Evolutionary conservation across 768 basidiomycete species (phyloP).

Genomic region (Rickenella mellea): DNA sequence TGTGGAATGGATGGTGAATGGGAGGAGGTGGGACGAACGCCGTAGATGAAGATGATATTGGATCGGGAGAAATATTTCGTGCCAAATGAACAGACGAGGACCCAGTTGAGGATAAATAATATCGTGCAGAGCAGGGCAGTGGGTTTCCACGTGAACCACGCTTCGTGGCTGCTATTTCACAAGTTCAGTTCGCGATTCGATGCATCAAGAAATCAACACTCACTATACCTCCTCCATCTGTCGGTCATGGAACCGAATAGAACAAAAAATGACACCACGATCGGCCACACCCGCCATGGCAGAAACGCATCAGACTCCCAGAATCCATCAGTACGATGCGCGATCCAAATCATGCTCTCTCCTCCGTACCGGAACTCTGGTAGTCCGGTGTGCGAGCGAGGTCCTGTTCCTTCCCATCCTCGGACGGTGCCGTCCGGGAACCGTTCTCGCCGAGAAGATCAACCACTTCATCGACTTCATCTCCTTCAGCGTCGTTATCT

Average conservation of each 20-base stretch:
- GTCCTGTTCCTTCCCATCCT: not conserved
- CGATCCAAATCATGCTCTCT: not conserved
- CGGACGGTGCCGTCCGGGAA: not conserved
- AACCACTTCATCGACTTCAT: conserved; percentile 7
- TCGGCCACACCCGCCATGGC: conserved; percentile 5
- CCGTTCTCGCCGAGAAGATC: conserved; percentile 1
- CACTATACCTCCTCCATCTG: conserved; percentile 3
- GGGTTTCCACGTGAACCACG: conserved; percentile 6
- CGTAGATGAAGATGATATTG: conserved; percentile 12
- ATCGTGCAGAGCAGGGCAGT: conserved; percentile 10
- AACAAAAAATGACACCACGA: conserved; percentile 3
- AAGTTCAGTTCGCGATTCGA: not conserved
- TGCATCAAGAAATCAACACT: not conserved
- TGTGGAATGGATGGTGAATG: conserved; percentile 1
- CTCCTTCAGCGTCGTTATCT: not conserved
- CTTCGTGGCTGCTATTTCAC: conserved; percentile 2
- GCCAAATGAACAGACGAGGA: conserved; percentile 7
- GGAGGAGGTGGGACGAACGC: conserved; percentile 1
- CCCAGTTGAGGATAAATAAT: conserved; percentile 18
- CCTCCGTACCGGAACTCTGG: not conserved
- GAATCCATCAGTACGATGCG: too few relatives aligned
- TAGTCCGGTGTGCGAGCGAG: not conserved
- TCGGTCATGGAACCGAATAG: conserved; percentile 2
- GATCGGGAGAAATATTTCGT: conserved; percentile 3
- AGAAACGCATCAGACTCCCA: conserved; percentile 1